These are phyloP conservation scores for Cucumis cinereus DNA, from an alignment of 306 rosid species.

Conservation along the genomic window DNA sequence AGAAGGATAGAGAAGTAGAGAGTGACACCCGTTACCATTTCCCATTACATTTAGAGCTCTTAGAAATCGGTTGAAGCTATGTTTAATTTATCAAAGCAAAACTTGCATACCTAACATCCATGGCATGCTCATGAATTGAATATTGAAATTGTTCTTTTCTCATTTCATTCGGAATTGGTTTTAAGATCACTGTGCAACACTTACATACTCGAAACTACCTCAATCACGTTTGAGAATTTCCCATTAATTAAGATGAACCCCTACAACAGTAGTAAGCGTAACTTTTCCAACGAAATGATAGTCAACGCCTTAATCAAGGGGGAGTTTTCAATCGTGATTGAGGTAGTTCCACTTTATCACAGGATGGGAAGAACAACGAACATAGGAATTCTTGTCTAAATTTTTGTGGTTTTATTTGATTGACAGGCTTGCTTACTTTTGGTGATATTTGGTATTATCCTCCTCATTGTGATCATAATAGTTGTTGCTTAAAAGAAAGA, in stretches of 20 bases:
- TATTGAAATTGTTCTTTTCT: neutral
- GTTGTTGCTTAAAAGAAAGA: conserved; percentile 50
- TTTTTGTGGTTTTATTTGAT: neutral
- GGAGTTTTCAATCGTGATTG: too few species aligned
- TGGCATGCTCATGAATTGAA: neutral
- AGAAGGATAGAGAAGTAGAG: neutral
- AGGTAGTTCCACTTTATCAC: too few species aligned
- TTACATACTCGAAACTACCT: too few species aligned
- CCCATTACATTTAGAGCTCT: neutral
- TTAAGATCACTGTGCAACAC: neutral
- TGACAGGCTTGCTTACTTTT: conserved; percentile 72
- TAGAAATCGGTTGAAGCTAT: neutral
- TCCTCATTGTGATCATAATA: conserved; percentile 71
- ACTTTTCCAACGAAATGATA: too few species aligned
- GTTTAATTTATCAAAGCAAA: neutral
- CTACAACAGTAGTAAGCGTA: too few species aligned
- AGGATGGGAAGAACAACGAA: too few species aligned
- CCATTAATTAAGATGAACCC: too few species aligned
- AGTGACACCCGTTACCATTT: neutral
- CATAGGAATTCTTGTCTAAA: too few species aligned
- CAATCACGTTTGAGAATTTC: too few species aligned
- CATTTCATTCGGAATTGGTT: neutral
- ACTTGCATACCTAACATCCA: neutral
- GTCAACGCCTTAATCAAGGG: too few species aligned
- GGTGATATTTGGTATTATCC: conserved; percentile 91